A percentile compares a stretch with the other conserved stretches of the same genome.
phyloP scores from a whole-genome alignment of 2,329 filamentous ascomycete genomes.

The Paecilomyces sp. region DNA sequence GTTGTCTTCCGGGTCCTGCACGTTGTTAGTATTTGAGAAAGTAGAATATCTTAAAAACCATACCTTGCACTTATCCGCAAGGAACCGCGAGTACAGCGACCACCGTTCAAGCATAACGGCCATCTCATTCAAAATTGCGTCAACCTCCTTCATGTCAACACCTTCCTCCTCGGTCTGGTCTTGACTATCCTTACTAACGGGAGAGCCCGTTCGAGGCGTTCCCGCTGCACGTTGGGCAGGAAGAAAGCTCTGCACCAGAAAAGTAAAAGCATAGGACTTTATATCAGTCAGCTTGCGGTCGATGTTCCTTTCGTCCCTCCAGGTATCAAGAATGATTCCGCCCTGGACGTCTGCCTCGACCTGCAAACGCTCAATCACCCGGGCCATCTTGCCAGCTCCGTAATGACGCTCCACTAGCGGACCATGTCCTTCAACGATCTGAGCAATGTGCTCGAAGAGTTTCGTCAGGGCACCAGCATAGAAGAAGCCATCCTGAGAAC shows the following conservation, averaged over 20 bases:
- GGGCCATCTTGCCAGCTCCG: constrained; percentile 84
- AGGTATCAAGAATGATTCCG: constrained; percentile 90
- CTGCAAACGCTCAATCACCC: constrained; percentile 86
- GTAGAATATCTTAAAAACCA: constrained; percentile 24
- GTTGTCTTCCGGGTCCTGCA: constrained; percentile 45
- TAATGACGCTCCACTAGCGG: constrained; percentile 91
- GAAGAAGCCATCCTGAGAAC: constrained; percentile 70
- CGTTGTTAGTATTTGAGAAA: constrained; percentile 10
- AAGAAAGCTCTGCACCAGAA: constrained; percentile 89
- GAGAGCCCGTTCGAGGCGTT: constrained; percentile 67
- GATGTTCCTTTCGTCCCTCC: constrained; percentile 81
- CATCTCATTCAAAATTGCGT: constrained; percentile 78
- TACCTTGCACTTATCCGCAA: constrained; percentile 79
- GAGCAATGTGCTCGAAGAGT: constrained; percentile 93
- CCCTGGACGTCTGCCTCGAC: constrained; percentile 94
- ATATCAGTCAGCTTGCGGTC: constrained; percentile 86
- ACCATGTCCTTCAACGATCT: constrained; percentile 90
- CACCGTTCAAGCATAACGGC: constrained; percentile 88
- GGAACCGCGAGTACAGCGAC: constrained; percentile 85
- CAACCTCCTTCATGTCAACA: constrained; percentile 94
- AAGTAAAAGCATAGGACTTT: constrained; percentile 96
- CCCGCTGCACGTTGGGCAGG: constrained; percentile 60
- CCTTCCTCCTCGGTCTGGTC: constrained; percentile 78
- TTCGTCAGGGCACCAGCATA: constrained; percentile 86
- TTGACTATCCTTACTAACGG: constrained; percentile 54